These are phyloP conservation scores for Kwoniella heveanensis DNA, from an alignment of 768 basidiomycete species.

Conservation along the genomic window DNA sequence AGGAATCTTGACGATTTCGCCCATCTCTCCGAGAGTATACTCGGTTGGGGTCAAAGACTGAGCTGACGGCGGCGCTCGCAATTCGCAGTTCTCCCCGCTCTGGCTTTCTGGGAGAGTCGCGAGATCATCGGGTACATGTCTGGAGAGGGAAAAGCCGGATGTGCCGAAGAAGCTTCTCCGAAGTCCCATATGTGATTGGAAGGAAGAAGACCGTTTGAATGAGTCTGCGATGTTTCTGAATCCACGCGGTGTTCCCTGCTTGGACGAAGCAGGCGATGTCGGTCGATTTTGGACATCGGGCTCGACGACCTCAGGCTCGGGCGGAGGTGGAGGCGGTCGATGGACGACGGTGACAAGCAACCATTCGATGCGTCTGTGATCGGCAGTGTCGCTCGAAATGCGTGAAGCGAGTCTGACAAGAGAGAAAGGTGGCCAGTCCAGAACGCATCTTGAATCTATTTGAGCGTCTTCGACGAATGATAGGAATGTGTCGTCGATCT, in stretches of 20 bases:
- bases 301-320: constrained; percentile 9
- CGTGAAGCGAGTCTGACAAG: constrained; percentile 26
- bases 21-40: constrained; percentile 28
- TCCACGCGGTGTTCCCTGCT: constrained; percentile 17
- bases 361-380: constrained; percentile 24
- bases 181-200: constrained; percentile 7
- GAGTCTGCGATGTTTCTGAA: constrained; percentile 16
- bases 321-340: constrained; percentile 15
- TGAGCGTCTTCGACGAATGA: constrained; percentile 37
- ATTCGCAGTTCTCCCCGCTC: background rate
- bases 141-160: constrained; percentile 25
- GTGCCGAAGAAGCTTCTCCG: constrained; percentile 28
- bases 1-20: constrained; percentile 34
- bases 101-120: constrained; percentile 7
- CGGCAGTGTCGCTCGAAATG: background rate
- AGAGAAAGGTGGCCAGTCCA: constrained; percentile 32
- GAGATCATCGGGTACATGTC: constrained; percentile 8
- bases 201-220: constrained; percentile 31
- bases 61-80: constrained; percentile 11
- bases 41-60: constrained; percentile 25
- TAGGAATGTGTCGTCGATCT: constrained; percentile 39
- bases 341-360: constrained; percentile 32
- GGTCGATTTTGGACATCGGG: background rate
- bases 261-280: constrained; percentile 6
- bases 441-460: constrained; percentile 15